Base-by-base conservation (phyloP, 306 rosid genomes). In the Sesbania bispinosa region DNA sequence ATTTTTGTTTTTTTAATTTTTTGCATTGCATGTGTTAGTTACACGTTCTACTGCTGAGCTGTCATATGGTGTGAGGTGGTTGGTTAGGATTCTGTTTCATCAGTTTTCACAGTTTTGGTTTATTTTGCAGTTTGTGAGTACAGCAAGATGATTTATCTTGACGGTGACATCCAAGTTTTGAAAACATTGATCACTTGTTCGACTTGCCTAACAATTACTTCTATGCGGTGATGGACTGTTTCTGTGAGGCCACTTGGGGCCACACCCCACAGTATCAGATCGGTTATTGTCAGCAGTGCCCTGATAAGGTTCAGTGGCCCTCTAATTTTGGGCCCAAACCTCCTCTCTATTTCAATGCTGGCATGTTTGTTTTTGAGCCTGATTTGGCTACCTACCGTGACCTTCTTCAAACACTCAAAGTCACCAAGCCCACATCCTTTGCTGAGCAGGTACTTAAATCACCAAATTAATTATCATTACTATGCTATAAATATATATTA, bases 251-350 rank as follows among this genome's bases (percentile, higher is more conserved):
- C 0, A 84, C 81, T 0, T 88, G 98, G 98, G 71, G 73, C 6
- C 71, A 83, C 15, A 81, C 83, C n/a, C 59, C 81, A 0, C 98
- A 90, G 26, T 79, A 77, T 50, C 50, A 84, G 69, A 83, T 90
- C 13, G 92, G 90, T 2, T 88, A 90, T 74, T 87, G 96, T 65
- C 97, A 90, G 69, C 98, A 90, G 62, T 81, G 97, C 53, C 97
- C 97, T 1, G 61, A 86, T 0, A 81, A 51, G 26, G 96, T 88
- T 18, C 48, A 77, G 0, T 93, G 98, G 97, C 87, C 85, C 4
- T 2, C 52, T 0, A 3, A 65, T 3, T 13, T 84, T 24, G 96
- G 97, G 4, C 84, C 96, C 9, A 93, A 70, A 73, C 98, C 98
- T 1, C 84, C 94, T 3, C 89, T 88, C 0, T 93, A 93, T 26